phyloP scores from a whole-genome alignment of 495 filamentous ascomycete genomes.

The Cercophora scortea region DNA sequence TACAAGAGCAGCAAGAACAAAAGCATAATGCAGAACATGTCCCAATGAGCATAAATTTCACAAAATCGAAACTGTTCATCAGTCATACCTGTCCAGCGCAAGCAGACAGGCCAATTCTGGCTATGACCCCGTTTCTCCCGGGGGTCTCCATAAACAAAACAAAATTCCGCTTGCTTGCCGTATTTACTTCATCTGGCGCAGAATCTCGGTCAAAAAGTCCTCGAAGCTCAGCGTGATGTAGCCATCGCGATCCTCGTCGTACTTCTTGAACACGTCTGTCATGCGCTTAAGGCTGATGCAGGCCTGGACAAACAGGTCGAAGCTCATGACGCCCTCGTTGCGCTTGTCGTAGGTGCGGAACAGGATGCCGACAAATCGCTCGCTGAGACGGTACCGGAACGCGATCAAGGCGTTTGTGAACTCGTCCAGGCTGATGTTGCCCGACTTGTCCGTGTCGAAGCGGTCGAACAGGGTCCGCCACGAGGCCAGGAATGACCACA shows the following conservation, averaged over 20 bases:
- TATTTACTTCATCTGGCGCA: constrained; percentile 39
- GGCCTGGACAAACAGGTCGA: constrained; percentile 96
- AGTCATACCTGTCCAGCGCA: too few relatives aligned
- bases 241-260: constrained; percentile 93
- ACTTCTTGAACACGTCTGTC: constrained; percentile 99
- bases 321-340: constrained; percentile 66
- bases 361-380: constrained; percentile 71
- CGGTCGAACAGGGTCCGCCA: constrained; percentile 93
- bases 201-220: constrained; percentile 62
- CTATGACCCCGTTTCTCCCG: too few relatives aligned
- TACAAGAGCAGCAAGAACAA: too few relatives aligned
- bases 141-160: too few relatives aligned
- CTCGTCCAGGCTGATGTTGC: constrained; percentile 78
- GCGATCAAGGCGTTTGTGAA: constrained; percentile 87
- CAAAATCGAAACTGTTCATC: too few relatives aligned
- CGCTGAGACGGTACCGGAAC: constrained; percentile 87
- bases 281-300: constrained; percentile 95
- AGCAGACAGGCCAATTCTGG: too few relatives aligned
- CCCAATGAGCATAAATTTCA: too few relatives aligned
- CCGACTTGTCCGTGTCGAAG: constrained; percentile 82
- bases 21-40: too few relatives aligned
- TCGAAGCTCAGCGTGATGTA: constrained; percentile 80
- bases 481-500: constrained; percentile 91
- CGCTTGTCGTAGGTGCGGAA: constrained; percentile 61
- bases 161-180: too few relatives aligned